Evolutionary conservation across 495 filamentous ascomycete species (phyloP).

Genomic region (Podospora appendiculata): DNA sequence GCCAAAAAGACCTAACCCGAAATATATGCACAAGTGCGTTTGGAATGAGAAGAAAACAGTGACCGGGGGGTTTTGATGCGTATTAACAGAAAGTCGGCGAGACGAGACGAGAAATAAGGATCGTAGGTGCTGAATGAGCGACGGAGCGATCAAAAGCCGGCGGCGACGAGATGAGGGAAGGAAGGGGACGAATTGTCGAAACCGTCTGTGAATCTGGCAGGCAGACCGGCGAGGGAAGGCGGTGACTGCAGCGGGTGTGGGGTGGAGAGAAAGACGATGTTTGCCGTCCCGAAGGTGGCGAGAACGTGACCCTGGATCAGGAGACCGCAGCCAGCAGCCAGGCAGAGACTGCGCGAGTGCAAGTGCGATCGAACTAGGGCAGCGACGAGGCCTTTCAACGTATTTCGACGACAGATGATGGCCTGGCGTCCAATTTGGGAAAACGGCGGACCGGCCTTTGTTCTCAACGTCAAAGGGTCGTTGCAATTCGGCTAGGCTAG

Average conservation of each 20-base stretch:
- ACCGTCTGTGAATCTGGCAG: neutral
- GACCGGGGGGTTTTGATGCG: neutral
- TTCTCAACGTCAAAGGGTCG: neutral
- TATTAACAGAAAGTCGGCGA: constrained; percentile 18
- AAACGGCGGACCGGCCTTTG: constrained; percentile 1
- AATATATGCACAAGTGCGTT: constrained; percentile 2
- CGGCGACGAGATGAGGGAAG: constrained; percentile 11
- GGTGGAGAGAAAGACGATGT: neutral
- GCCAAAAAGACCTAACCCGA: constrained; percentile 11
- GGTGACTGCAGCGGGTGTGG: neutral
- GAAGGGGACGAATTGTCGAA: constrained; percentile 6
- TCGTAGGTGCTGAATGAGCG: constrained; percentile 26
- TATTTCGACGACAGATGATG: neutral
- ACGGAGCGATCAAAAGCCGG: constrained; percentile 12
- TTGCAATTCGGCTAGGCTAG: neutral
- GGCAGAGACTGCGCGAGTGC: too few species aligned
- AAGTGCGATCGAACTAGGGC: neutral
- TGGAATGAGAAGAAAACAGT: constrained; percentile 3
- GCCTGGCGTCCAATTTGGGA: neutral
- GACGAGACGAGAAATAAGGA: constrained; percentile 9
- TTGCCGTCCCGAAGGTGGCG: constrained; percentile 4
- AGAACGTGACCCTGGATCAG: neutral
- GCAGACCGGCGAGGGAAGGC: constrained; percentile 1
- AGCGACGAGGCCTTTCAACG: neutral
- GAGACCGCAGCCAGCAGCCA: neutral